Conservation (phyloP, 306 rosid genomes). For the Carpinus viminea region DNA sequence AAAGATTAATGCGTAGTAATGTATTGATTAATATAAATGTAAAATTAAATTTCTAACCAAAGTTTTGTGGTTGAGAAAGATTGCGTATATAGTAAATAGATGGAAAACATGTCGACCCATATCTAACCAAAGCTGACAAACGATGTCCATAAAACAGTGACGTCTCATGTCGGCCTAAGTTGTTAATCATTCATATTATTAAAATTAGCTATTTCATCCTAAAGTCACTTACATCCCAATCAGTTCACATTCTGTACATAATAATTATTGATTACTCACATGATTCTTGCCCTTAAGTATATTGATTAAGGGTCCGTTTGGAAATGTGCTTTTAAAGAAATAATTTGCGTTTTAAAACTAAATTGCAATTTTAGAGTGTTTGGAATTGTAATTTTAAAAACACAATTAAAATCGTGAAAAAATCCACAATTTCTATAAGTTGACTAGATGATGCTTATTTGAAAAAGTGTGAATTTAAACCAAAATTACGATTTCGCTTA, state of each 20-base stretch:
- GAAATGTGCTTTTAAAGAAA: too few relatives aligned
- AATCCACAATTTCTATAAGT: too few relatives aligned
- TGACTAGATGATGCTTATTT: too few relatives aligned
- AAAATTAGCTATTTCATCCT: constrained; percentile 1
- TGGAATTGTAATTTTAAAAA: too few relatives aligned
- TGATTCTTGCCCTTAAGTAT: neutral
- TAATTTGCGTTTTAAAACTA: too few relatives aligned
- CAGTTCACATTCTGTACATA: constrained; percentile 27
- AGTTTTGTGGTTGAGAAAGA: constrained; percentile 20
- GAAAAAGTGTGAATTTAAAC: too few relatives aligned
- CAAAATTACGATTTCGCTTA: too few relatives aligned
- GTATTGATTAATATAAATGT: too few relatives aligned
- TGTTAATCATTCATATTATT: neutral
- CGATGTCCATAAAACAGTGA: constrained; percentile 16
- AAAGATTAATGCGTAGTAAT: too few relatives aligned
- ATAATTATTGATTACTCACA: constrained; percentile 19
- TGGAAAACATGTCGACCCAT: constrained; percentile 36
- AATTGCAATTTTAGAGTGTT: too few relatives aligned
- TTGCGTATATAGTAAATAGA: constrained; percentile 16
- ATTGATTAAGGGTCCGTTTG: neutral
- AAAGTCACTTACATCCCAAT: constrained; percentile 28
- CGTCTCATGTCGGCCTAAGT: constrained; percentile 22
- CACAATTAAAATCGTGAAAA: too few relatives aligned
- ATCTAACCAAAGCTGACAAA: constrained; percentile 22
- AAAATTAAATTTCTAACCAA: neutral